Evolutionary conservation across 306 rosid species (phyloP).

Genomic region (Vicia sativa): DNA sequence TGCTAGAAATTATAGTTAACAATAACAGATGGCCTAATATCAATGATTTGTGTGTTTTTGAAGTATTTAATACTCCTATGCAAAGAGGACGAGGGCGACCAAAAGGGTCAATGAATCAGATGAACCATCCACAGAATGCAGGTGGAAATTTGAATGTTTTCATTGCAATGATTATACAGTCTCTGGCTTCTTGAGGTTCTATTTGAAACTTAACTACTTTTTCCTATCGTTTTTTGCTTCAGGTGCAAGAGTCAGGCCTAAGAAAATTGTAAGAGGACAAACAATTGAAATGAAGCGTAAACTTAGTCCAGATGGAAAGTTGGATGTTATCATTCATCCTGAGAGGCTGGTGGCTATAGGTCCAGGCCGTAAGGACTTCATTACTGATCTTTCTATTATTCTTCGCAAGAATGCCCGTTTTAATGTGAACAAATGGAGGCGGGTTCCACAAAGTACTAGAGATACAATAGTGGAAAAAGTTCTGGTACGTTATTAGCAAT

Average conservation of each 20-base stretch:
- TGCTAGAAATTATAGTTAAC: background rate
- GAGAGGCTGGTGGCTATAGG: conserved; percentile 48
- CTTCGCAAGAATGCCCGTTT: conserved; percentile 45
- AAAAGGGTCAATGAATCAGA: conserved; percentile 17
- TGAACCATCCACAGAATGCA: conserved; percentile 20
- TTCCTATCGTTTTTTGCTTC: conserved; percentile 6
- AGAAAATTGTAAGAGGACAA: conserved; percentile 42
- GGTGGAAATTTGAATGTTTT: conserved; percentile 36
- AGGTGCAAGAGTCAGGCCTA: conserved; percentile 27
- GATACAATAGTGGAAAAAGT: conserved; percentile 42
- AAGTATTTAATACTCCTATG: background rate
- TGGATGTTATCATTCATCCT: conserved; percentile 52
- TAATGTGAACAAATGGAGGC: conserved; percentile 43
- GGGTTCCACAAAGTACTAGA: conserved; percentile 39
- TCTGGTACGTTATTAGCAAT: conserved; percentile 39
- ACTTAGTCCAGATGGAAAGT: conserved; percentile 49
- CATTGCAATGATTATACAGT: conserved; percentile 29
- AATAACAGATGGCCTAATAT: conserved; percentile 11
- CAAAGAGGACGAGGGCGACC: conserved; percentile 36
- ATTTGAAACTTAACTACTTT: conserved; percentile 10
- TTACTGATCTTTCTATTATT: conserved; percentile 47
- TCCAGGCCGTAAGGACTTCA: conserved; percentile 52
- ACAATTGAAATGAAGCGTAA: conserved; percentile 41
- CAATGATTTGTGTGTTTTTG: background rate
- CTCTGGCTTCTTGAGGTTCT: conserved; percentile 23